Conservation (phyloP, 306 rosid species). For the Astragalus glycyphyllos region DNA sequence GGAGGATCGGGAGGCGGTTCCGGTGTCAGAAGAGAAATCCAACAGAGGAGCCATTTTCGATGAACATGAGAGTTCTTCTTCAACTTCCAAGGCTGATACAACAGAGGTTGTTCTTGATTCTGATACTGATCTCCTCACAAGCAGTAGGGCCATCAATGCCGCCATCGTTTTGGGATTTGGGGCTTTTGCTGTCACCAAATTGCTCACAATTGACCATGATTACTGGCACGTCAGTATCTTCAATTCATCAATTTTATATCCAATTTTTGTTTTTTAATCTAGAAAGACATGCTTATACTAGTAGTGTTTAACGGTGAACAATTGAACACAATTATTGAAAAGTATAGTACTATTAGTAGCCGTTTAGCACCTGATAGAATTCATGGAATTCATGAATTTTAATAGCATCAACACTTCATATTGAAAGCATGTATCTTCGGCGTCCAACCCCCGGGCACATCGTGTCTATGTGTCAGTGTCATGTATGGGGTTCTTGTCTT, state of each 20-base stretch:
- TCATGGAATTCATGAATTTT: too few species aligned
- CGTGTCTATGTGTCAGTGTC: too few species aligned
- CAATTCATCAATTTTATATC: constrained; percentile 3
- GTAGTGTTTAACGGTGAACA: too few species aligned
- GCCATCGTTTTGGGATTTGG: constrained; percentile 86
- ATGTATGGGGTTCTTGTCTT: too few species aligned
- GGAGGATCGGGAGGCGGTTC: constrained; percentile 62
- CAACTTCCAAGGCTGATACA: constrained; percentile 39
- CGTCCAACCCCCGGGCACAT: too few species aligned
- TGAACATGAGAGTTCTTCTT: constrained; percentile 41
- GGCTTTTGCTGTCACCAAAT: constrained; percentile 76
- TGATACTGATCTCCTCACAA: constrained; percentile 47
- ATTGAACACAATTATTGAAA: background rate
- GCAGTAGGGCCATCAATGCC: constrained; percentile 67
- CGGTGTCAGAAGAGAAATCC: constrained; percentile 39
- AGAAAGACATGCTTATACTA: background rate
- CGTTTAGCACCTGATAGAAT: too few species aligned
- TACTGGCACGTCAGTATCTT: constrained; percentile 85
- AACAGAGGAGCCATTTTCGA: constrained; percentile 44
- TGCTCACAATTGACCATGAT: constrained; percentile 89
- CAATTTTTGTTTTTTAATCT: too few species aligned
- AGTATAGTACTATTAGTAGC: too few species aligned
- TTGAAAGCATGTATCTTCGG: too few species aligned
- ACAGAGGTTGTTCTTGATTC: constrained; percentile 37
- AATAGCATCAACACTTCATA: too few species aligned